These are phyloP conservation scores for Speleostelium caveatum DNA, from an alignment of 78 protist genomes.

Conservation along the genomic window DNA sequence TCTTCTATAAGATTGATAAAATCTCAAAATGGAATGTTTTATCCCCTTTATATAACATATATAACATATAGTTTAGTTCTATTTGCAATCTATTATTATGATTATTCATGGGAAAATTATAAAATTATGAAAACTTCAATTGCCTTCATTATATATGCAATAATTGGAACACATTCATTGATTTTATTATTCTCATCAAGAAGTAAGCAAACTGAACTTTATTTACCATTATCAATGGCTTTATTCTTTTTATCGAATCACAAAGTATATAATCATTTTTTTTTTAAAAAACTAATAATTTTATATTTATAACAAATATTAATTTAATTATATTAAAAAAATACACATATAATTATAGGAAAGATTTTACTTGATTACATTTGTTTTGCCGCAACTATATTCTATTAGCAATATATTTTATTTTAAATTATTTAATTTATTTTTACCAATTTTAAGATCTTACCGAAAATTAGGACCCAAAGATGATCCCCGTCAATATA, in stretches of 20 bases:
- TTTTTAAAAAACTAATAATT: too few relatives aligned
- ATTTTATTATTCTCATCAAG: constrained; percentile 24
- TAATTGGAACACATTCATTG: constrained; percentile 27
- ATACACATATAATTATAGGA: too few relatives aligned
- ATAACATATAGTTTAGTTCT: constrained; percentile 9
- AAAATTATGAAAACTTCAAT: not conserved
- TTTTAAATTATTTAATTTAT: constrained; percentile 36
- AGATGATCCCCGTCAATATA: not conserved
- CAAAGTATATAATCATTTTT: too few relatives aligned
- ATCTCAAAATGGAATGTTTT: not conserved
- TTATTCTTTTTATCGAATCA: constrained; percentile 48
- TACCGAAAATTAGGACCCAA: constrained; percentile 18
- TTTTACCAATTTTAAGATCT: constrained; percentile 16
- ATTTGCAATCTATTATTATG: constrained; percentile 33
- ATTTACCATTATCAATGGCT: constrained; percentile 47
- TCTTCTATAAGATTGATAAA: not conserved
- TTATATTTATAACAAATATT: too few relatives aligned
- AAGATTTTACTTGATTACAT: constrained; percentile 30
- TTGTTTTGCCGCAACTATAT: constrained; percentile 69
- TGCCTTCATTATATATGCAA: constrained; percentile 25
- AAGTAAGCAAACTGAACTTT: constrained; percentile 31
- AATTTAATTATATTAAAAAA: too few relatives aligned
- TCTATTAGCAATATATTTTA: constrained; percentile 59
- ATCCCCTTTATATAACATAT: constrained; percentile 30
- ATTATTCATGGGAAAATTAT: constrained; percentile 1